phyloP scores from a whole-genome alignment of 140 eudicot species.

The Eryngium alpinum region DNA sequence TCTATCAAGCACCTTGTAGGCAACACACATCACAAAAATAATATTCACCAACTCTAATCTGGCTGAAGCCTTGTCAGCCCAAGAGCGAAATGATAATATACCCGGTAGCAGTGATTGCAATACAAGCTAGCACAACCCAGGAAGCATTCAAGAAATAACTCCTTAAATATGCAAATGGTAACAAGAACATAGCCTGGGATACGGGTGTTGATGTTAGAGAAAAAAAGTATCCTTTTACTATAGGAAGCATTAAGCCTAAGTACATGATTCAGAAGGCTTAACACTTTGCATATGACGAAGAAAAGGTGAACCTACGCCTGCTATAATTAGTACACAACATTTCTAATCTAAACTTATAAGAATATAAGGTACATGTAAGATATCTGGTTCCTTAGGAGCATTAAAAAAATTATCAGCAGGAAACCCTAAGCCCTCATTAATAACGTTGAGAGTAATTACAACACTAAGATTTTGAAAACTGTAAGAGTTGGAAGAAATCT shows the following conservation, averaged over 20 bases:
- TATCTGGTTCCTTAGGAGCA: constrained; percentile 8
- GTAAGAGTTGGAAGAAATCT: no score
- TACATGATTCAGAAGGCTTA: constrained; percentile 11
- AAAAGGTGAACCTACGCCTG: not conserved
- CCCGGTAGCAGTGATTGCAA: no score
- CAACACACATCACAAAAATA: no score
- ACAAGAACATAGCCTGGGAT: not conserved
- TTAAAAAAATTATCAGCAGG: no score
- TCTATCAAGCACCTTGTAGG: no score
- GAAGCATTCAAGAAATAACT: not conserved
- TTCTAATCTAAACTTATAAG: constrained; percentile 9
- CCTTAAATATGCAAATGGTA: not conserved
- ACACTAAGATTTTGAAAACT: no score
- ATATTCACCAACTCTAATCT: no score
- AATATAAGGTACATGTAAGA: constrained; percentile 15
- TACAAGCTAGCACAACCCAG: no score
- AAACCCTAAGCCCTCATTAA: no score
- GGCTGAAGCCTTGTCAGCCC: no score
- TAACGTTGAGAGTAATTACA: no score
- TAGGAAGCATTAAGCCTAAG: constrained; percentile 12
- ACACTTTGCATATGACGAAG: not conserved
- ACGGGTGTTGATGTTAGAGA: not conserved
- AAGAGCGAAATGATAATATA: no score
- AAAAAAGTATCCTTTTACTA: constrained; percentile 5
- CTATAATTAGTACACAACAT: constrained; percentile 4